These are phyloP conservation scores for Blastomyces emzantsi DNA, from an alignment of 2,329 filamentous ascomycete genomes.

Conservation along the genomic window DNA sequence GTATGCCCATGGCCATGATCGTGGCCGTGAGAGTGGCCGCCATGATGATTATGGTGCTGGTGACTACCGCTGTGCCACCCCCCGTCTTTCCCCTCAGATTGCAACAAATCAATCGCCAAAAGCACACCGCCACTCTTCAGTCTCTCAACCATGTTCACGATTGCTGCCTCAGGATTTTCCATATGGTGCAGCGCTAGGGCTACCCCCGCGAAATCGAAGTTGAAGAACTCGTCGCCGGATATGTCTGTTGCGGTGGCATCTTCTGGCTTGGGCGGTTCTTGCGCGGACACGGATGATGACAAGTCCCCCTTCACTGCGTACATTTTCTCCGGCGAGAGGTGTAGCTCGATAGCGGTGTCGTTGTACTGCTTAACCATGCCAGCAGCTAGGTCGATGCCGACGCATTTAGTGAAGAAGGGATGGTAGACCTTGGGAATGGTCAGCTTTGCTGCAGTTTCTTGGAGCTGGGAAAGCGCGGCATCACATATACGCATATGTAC, in stretches of 20 bases:
- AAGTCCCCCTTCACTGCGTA: conserved; percentile 15
- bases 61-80: conserved; percentile 1
- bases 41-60: conserved; percentile 4
- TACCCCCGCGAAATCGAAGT: conserved; percentile 16
- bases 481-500: background rate
- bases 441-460: background rate
- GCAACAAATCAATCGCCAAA: conserved; percentile 15
- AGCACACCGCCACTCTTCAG: conserved; percentile 14
- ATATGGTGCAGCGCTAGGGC: conserved; percentile 16
- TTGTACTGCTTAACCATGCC: conserved; percentile 17
- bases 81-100: background rate
- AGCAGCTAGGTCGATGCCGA: conserved; percentile 17
- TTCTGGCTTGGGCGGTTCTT: background rate
- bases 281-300: background rate
- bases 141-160: conserved; percentile 12
- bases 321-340: conserved; percentile 11
- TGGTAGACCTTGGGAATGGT: conserved; percentile 11
- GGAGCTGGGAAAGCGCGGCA: background rate
- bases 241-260: background rate
- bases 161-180: conserved; percentile 9
- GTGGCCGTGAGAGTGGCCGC: background rate
- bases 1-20: background rate
- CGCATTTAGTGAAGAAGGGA: conserved; percentile 14
- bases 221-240: conserved; percentile 12
- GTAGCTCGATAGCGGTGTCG: conserved; percentile 8